These are phyloP conservation scores for Tylopilus orsonianus DNA, from an alignment of 1,284 basidiomycete genomes.

Conservation along the genomic window DNA sequence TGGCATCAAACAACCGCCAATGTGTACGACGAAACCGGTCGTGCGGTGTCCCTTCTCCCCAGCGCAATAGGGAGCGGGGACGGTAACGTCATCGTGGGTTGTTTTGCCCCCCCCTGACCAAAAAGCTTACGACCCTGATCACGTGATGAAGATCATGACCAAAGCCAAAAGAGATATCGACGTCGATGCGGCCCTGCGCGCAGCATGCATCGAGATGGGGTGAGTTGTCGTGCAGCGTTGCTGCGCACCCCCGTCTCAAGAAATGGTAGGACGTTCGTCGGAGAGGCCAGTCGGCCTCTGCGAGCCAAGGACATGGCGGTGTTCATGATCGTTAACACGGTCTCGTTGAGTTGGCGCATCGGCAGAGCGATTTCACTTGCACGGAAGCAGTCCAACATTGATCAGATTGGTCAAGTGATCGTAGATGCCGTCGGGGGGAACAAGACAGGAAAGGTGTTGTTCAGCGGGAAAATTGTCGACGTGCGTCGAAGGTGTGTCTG, in stretches of 20 bases:
- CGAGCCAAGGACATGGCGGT: slow-evolving; percentile 29
- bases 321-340: slow-evolving; percentile 47
- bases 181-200: slow-evolving; percentile 37
- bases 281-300: slow-evolving; percentile 43
- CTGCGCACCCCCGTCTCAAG: neutral
- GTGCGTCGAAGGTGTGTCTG: slow-evolving; percentile 42
- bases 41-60: slow-evolving; percentile 33
- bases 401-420: slow-evolving; percentile 48
- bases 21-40: slow-evolving; percentile 37
- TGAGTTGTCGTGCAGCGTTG: slow-evolving; percentile 14
- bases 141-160: slow-evolving; percentile 34
- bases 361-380: slow-evolving; percentile 49
- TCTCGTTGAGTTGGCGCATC: slow-evolving; percentile 59
- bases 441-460: slow-evolving; percentile 43
- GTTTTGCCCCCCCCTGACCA: neutral
- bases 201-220: slow-evolving; percentile 45
- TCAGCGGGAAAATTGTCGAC: slow-evolving; percentile 56
- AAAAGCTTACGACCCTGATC: slow-evolving; percentile 16
- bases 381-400: slow-evolving; percentile 42
- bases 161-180: slow-evolving; percentile 33
- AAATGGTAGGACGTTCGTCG: slow-evolving; percentile 35
- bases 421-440: slow-evolving; percentile 47
- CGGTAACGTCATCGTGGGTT: slow-evolving; percentile 37
- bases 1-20: slow-evolving; percentile 41
- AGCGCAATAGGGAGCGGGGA: slow-evolving; percentile 38